Percentiles rank a stretch among this genome's conserved stretches.
Evolutionary conservation across 2,329 filamentous ascomycete species (phyloP).

Genomic region (Magnaporthales sp.): DNA sequence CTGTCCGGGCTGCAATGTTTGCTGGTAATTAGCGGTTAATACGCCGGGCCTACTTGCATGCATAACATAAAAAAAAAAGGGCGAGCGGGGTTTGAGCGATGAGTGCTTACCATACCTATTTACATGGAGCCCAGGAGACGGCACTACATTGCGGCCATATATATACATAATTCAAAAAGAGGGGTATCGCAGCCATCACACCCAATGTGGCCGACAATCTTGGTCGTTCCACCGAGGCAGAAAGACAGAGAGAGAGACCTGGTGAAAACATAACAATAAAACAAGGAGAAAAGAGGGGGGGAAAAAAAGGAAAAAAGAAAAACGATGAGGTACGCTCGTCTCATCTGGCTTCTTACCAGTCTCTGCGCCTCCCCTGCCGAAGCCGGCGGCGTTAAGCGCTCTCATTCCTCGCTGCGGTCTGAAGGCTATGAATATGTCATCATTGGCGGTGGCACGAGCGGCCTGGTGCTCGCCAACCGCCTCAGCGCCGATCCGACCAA

Average conservation of each 20-base stretch:
- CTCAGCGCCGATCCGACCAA: constrained; percentile 26
- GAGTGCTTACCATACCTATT: background rate
- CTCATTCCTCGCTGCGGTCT: background rate
- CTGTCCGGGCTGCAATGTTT: background rate
- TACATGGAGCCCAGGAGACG: too few relatives aligned
- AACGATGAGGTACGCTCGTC: background rate
- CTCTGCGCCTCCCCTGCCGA: background rate
- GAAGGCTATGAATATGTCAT: constrained; percentile 28
- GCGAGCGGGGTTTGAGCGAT: background rate
- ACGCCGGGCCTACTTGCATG: background rate
- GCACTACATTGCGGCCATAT: too few relatives aligned
- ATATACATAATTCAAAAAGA: background rate
- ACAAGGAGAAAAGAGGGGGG: background rate
- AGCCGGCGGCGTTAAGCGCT: background rate
- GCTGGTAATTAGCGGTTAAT: background rate
- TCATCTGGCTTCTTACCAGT: background rate
- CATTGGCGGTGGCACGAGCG: constrained; percentile 36
- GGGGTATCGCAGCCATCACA: background rate
- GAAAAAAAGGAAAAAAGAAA: background rate
- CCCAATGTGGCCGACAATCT: background rate
- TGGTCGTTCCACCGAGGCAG: too few relatives aligned
- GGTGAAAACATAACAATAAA: background rate
- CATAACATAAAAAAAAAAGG: too few relatives aligned
- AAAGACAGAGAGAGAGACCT: background rate
- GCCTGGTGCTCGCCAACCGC: constrained; percentile 32